phyloP scores from a whole-genome alignment of 2,329 filamentous ascomycete genomes.

The Cladosporium sp. region DNA sequence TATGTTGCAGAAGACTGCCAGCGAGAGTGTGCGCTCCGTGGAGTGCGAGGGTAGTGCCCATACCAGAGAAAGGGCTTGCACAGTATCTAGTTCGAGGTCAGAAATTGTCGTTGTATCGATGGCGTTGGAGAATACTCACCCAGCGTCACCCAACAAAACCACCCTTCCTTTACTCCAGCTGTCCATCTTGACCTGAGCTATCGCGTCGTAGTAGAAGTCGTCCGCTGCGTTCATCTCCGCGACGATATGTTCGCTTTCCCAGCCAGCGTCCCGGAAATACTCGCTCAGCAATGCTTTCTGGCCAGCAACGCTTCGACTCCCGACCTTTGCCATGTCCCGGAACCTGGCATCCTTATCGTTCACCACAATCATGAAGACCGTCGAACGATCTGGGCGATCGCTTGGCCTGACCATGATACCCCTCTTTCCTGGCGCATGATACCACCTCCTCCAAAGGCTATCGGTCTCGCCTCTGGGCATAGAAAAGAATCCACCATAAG shows the following conservation, averaged over 20 bases:
- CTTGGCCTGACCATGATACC: conserved; percentile 35
- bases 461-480: conserved; percentile 30
- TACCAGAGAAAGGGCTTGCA: conserved; percentile 35
- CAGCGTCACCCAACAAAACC: conserved; percentile 35
- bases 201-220: conserved; percentile 37
- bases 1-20: conserved; percentile 27
- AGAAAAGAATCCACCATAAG: conserved; percentile 36
- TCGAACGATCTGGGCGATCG: conserved; percentile 24
- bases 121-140: neutral
- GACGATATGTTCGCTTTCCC: conserved; percentile 31
- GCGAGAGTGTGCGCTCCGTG: conserved; percentile 38
- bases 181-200: conserved; percentile 35
- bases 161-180: conserved; percentile 34
- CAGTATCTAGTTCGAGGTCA: conserved; percentile 24
- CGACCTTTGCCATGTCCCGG: conserved; percentile 21
- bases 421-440: conserved; percentile 31
- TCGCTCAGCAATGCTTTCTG: conserved; percentile 33
- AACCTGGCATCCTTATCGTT: conserved; percentile 28
- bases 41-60: conserved; percentile 38
- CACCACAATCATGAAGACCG: conserved; percentile 30
- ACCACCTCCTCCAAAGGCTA: conserved; percentile 37
- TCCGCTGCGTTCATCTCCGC: conserved; percentile 31
- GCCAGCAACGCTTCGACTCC: conserved; percentile 21
- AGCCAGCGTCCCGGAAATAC: conserved; percentile 31
- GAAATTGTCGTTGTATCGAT: neutral